phyloP scores from a whole-genome alignment of 352 stramenopile genomes.

The Globisporangium camurandrum region DNA sequence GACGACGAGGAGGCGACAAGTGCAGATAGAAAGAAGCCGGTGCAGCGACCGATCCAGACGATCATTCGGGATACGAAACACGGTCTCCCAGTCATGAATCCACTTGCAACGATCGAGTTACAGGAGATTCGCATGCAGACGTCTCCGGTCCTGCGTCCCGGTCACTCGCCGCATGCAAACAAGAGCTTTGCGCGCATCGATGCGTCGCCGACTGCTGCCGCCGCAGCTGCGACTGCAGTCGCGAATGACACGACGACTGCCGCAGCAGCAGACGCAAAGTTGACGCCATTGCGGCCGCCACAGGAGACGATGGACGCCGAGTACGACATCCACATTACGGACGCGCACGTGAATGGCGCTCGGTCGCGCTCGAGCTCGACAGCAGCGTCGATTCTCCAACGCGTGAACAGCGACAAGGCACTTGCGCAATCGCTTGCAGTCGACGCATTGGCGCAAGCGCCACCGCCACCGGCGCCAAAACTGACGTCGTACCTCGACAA shows the following conservation, averaged over 20 bases:
- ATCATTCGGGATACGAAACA: constrained; percentile 56
- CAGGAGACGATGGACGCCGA: constrained; percentile 59
- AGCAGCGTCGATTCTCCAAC: constrained; percentile 55
- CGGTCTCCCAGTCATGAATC: constrained; percentile 67
- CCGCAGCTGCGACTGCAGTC: background rate
- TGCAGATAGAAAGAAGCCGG: constrained; percentile 30
- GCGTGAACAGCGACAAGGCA: constrained; percentile 69
- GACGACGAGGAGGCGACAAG: constrained; percentile 21
- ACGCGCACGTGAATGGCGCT: constrained; percentile 11
- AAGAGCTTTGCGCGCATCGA: background rate
- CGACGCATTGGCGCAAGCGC: background rate
- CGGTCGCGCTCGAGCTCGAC: constrained; percentile 38
- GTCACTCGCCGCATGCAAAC: constrained; percentile 20
- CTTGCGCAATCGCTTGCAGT: constrained; percentile 19
- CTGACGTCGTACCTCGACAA: constrained; percentile 70
- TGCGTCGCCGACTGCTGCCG: constrained; percentile 7
- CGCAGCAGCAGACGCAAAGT: constrained; percentile 4
- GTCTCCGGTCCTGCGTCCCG: constrained; percentile 24
- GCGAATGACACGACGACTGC: background rate
- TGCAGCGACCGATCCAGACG: constrained; percentile 55
- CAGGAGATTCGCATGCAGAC: constrained; percentile 52
- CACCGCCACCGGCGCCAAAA: constrained; percentile 30
- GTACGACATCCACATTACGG: constrained; percentile 57
- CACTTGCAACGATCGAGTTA: constrained; percentile 47
- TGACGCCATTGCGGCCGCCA: constrained; percentile 29